Base-by-base conservation (phyloP, 768 basidiomycete genomes). In the Hypsizygus marmoreus region DNA sequence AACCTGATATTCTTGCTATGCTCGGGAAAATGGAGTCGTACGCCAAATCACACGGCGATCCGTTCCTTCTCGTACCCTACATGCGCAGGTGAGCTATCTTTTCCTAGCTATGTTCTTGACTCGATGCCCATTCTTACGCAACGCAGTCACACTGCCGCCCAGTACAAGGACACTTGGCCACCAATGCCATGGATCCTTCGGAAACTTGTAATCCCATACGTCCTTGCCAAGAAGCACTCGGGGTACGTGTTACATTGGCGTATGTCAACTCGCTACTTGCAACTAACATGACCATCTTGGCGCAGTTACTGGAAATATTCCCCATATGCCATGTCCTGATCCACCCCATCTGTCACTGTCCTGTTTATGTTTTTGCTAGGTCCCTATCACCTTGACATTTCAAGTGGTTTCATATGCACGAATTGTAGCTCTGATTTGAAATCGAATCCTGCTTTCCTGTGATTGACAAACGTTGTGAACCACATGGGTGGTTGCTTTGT, bases 271-370 rank as follows among this genome's bases (percentile, higher is more conserved):
- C 14, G 11, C n/a, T 29, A 22, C 9, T 10, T 4, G 19, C 14
- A 20, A 24, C 10, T 45, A 37, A 46, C 20, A 25, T n/a, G 35
- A 4, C 22, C 35, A 26, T n/a, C 23, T 1, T 20, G 37, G 17
- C 29, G 14, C 40, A 71, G 68, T 9, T 71, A 71, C 45, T 70
- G 68, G 70, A 69, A 70, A 49, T 70, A 69, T 28, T 55, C 65
- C 7, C 66, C 67, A 8, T 69, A 69, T 40, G 20, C 60, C 4
- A 52, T 66, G 54, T 61, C 65, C 20, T 66, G 26, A 54, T 34
- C 23, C 20, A 16, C 19, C 10, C 32, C n/a, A 28, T 24, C 14
- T 19, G 8, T 25, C 38, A 13, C 16, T 40, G 19, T 20, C 6
- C 22, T 40, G 22, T 40, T 16, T 24, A 7, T 2, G 4, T 11